A percentile compares a stretch with the other conserved stretches of the same genome.
Evolutionary conservation across 768 basidiomycete species (phyloP).

Genomic region (Terana coerulea): DNA sequence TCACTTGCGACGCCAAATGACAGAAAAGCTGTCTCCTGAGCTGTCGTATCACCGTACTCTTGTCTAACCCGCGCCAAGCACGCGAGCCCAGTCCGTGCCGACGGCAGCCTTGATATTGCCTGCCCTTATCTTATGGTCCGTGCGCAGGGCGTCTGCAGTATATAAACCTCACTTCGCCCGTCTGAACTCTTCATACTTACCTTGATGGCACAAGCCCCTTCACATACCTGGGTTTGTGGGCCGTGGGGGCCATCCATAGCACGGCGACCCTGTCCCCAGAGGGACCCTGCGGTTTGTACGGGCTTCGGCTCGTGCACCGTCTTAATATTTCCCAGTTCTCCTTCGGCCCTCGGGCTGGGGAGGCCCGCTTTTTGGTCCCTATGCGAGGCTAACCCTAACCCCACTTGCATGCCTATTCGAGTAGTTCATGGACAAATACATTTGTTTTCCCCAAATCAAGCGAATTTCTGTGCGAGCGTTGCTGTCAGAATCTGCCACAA

Average conservation of each 20-base stretch:
- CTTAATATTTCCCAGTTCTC: slow-evolving; percentile 44
- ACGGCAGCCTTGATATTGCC: slow-evolving; percentile 5
- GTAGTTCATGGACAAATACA: too few species aligned
- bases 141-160: slow-evolving; percentile 19
- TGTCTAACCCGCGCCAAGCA: slow-evolving; percentile 12
- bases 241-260: slow-evolving; percentile 40
- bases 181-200: slow-evolving; percentile 29
- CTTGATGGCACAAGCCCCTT: slow-evolving; percentile 34
- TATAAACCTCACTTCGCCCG: slow-evolving; percentile 15
- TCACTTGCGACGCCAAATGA: background rate
- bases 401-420: slow-evolving; percentile 8
- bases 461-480: too few species aligned
- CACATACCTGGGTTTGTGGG: slow-evolving; percentile 34
- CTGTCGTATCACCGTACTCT: slow-evolving; percentile 1
- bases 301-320: slow-evolving; percentile 42
- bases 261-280: slow-evolving; percentile 55
- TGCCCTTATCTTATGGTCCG: slow-evolving; percentile 27
- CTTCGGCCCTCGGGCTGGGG: slow-evolving; percentile 51
- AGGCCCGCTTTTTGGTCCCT: slow-evolving; percentile 34
- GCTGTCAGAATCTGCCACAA: too few species aligned
- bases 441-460: too few species aligned
- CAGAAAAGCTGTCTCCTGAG: background rate
- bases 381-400: slow-evolving; percentile 28
- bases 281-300: slow-evolving; percentile 43
- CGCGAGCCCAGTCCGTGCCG: background rate